Conservation (phyloP, 805 yeast genomes). For the Sugiyamaella americana region DNA sequence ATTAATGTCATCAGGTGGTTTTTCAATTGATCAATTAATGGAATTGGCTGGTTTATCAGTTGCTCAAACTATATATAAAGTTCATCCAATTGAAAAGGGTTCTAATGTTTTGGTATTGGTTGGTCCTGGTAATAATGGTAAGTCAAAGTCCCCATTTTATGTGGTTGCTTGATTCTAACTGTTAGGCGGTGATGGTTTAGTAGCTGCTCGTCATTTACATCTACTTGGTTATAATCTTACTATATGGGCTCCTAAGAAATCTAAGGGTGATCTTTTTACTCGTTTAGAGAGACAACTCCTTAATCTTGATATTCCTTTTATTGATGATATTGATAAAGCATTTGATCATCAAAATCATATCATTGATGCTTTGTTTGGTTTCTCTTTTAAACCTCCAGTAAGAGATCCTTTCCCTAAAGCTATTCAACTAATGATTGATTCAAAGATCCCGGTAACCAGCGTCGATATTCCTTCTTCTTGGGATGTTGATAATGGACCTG, state of each 20-base stretch:
- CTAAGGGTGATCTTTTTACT: constrained; percentile 50
- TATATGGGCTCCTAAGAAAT: constrained; percentile 71
- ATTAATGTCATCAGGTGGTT: constrained; percentile 78
- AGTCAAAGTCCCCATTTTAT: constrained; percentile 5
- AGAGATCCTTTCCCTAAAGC: constrained; percentile 64
- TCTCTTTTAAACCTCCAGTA: constrained; percentile 85
- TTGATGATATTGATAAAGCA: constrained; percentile 36
- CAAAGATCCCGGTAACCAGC: constrained; percentile 56
- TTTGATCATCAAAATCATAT: constrained; percentile 41
- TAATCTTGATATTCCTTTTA: constrained; percentile 54
- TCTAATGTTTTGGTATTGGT: constrained; percentile 58
- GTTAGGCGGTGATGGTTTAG: constrained; percentile 91
- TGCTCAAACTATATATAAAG: constrained; percentile 72
- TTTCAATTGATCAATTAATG: constrained; percentile 85
- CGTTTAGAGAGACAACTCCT: constrained; percentile 62
- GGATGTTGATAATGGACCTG: constrained; percentile 90
- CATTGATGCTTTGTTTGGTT: constrained; percentile 87
- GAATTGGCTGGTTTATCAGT: constrained; percentile 94
- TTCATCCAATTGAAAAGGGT: constrained; percentile 51
- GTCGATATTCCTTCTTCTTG: constrained; percentile 96
- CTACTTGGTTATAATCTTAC: constrained; percentile 73
- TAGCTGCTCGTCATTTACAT: constrained; percentile 85
- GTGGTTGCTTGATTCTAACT: constrained; percentile 1
- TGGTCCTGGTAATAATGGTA: constrained; percentile 91
- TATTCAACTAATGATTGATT: constrained; percentile 36